Evolutionary conservation across 768 basidiomycete species (phyloP).

Genomic region (Mycena floridula): DNA sequence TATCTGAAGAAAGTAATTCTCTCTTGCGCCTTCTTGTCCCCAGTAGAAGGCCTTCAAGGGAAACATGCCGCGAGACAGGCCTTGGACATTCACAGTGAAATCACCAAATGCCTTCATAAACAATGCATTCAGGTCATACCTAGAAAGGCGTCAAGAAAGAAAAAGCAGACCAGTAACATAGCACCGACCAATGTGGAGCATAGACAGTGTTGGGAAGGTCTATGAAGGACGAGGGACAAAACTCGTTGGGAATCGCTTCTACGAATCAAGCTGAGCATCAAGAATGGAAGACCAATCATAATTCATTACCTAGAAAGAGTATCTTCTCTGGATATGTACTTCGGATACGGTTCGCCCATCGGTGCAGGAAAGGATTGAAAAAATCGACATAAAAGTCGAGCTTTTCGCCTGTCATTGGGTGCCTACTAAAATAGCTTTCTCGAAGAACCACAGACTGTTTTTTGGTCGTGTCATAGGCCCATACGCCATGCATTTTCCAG

Average conservation of each 20-base stretch:
- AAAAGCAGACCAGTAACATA: constrained; percentile 31
- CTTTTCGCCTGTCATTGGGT: constrained; percentile 59
- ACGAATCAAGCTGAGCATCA: no score
- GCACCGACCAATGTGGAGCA: constrained; percentile 65
- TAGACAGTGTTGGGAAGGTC: constrained; percentile 58
- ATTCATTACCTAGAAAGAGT: no score
- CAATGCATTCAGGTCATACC: constrained; percentile 90
- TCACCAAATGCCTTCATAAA: constrained; percentile 81
- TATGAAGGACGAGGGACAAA: constrained; percentile 77
- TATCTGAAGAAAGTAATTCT: constrained; percentile 82
- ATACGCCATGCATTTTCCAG: constrained; percentile 92
- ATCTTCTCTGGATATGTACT: constrained; percentile 47
- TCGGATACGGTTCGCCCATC: constrained; percentile 61
- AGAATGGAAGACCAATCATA: no score
- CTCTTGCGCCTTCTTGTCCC: constrained; percentile 74
- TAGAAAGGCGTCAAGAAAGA: constrained; percentile 16
- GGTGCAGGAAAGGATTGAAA: constrained; percentile 70
- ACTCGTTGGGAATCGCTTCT: constrained; percentile 95
- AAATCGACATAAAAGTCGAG: constrained; percentile 85
- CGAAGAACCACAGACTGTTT: constrained; percentile 68
- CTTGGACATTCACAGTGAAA: constrained; percentile 92
- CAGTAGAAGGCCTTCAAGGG: constrained; percentile 76
- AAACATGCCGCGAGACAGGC: constrained; percentile 88
- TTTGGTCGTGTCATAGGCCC: constrained; percentile 75
- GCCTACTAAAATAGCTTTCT: constrained; percentile 76